Evolutionary conservation across 192 early-diverging fungal species (phyloP).

Genomic region (Funneliformis geosporum): DNA sequence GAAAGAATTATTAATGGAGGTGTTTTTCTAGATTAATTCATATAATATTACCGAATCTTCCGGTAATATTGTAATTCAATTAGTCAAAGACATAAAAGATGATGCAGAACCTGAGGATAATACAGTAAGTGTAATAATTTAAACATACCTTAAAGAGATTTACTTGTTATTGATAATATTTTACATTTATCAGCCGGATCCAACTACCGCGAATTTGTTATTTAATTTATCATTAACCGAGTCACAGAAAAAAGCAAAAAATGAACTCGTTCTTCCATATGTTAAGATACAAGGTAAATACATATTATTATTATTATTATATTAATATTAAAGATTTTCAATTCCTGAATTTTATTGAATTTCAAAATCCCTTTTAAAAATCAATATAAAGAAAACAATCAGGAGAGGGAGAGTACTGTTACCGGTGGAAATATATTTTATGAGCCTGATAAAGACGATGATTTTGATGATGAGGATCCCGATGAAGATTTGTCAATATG

Average conservation of each 20-base stretch:
- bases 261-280: constrained; percentile 79
- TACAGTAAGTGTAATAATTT: constrained; percentile 22
- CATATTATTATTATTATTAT: neutral
- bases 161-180: neutral
- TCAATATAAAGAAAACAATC: constrained; percentile 27
- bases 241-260: constrained; percentile 73
- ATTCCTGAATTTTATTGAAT: too few species aligned
- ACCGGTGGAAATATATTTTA: constrained; percentile 70
- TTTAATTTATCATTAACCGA: constrained; percentile 87
- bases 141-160: neutral
- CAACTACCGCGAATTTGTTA: constrained; percentile 72
- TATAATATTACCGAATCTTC: constrained; percentile 25
- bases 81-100: constrained; percentile 38
- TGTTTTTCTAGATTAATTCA: constrained; percentile 37
- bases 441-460: constrained; percentile 82
- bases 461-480: constrained; percentile 90
- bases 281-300: constrained; percentile 60
- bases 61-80: constrained; percentile 26
- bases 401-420: neutral
- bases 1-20: too few species aligned
- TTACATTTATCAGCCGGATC: constrained; percentile 51
- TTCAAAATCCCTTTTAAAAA: neutral
- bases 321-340: too few species aligned
- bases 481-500: constrained; percentile 90
- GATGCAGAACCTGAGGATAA: constrained; percentile 38